Conservation (phyloP, 495 filamentous ascomycete species). For the Xylaria bambusicola region DNA sequence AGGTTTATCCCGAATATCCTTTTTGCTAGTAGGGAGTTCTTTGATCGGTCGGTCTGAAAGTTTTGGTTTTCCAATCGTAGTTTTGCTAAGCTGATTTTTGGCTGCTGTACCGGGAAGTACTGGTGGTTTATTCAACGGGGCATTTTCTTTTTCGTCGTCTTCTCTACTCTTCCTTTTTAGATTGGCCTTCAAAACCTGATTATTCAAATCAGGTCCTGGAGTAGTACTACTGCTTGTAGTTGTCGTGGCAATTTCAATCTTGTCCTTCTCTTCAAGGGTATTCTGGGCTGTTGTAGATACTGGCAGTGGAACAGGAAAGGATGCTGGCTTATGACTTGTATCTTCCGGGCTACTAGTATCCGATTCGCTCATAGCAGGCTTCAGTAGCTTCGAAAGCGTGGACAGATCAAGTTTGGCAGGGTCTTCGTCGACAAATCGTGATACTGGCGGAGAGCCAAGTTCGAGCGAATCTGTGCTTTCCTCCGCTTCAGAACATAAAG, state of each 20-base stretch:
- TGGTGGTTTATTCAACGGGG: constrained; percentile 11
- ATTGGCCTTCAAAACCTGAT: constrained; percentile 26
- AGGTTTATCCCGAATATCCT: constrained; percentile 30
- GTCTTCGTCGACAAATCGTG: constrained; percentile 63
- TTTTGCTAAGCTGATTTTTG: constrained; percentile 26
- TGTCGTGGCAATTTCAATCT: constrained; percentile 21
- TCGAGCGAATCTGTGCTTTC: constrained; percentile 62
- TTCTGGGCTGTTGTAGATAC: constrained; percentile 24
- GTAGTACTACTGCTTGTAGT: constrained; percentile 30
- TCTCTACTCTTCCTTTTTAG: constrained; percentile 36
- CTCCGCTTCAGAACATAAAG: constrained; percentile 50
- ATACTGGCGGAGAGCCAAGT: constrained; percentile 65
- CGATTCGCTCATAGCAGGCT: constrained; percentile 14
- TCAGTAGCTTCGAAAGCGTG: constrained; percentile 16
- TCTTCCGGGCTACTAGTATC: constrained; percentile 27
- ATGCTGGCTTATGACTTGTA: constrained; percentile 12
- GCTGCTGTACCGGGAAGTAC: not conserved
- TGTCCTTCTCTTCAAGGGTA: constrained; percentile 4
- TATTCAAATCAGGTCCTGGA: constrained; percentile 9
- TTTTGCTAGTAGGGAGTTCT: constrained; percentile 31
- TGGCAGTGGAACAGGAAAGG: constrained; percentile 20
- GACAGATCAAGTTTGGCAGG: constrained; percentile 57
- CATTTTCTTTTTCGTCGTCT: constrained; percentile 41
- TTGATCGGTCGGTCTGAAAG: constrained; percentile 34
- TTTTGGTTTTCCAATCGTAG: constrained; percentile 16